These are phyloP conservation scores for Coniella vitis DNA, from an alignment of 2,329 filamentous ascomycete genomes.

Conservation along the genomic window DNA sequence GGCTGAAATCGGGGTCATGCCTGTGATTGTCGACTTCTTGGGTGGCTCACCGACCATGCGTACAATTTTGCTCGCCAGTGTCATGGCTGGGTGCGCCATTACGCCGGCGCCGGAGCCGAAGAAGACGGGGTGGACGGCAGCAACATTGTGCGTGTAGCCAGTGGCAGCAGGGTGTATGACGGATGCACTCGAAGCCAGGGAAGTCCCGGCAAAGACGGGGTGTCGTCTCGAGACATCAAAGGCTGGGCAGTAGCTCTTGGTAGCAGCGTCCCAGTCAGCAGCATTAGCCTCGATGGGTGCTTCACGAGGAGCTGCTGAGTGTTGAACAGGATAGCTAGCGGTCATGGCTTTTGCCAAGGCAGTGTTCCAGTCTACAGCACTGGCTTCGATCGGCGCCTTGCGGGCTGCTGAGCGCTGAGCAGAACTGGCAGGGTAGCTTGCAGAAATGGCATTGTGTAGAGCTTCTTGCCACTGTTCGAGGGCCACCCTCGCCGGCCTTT, in stretches of 20 bases:
- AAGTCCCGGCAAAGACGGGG: slow-evolving; percentile 27
- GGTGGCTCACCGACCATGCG: no score
- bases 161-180: slow-evolving; percentile 27
- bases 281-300: no score
- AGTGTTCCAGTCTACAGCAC: slow-evolving; percentile 18
- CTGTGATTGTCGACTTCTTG: no score
- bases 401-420: background rate
- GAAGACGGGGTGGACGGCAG: slow-evolving; percentile 27
- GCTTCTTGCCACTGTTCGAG: slow-evolving; percentile 22
- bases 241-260: slow-evolving; percentile 4
- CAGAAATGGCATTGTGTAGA: slow-evolving; percentile 7
- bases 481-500: no score
- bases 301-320: no score
- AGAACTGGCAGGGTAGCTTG: slow-evolving; percentile 11
- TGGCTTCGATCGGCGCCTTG: background rate
- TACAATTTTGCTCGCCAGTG: slow-evolving; percentile 14
- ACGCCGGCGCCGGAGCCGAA: slow-evolving; percentile 22
- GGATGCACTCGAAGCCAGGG: slow-evolving; percentile 19
- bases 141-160: slow-evolving; percentile 23
- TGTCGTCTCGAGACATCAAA: slow-evolving; percentile 26
- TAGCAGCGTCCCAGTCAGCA: no score
- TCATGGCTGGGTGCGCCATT: slow-evolving; percentile 22
- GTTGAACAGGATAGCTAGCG: no score
- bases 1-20: no score
- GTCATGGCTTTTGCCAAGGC: slow-evolving; percentile 22